These are phyloP conservation scores for Aureobasidium sp. DNA, from an alignment of 2,329 filamentous ascomycete genomes.

Conservation along the genomic window DNA sequence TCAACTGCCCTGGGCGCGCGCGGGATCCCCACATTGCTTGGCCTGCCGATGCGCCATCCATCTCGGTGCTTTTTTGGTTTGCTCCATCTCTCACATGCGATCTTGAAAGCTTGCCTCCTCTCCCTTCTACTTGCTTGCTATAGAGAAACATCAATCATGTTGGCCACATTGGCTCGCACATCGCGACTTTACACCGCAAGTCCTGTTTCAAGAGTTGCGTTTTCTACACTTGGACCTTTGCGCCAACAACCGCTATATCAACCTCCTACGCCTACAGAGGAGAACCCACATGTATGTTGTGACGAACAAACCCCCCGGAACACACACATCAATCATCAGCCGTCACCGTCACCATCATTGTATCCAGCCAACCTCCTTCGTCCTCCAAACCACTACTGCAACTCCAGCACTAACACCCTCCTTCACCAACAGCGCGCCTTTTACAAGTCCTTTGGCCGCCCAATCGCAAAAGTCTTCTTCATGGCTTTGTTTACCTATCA, in stretches of 20 bases:
- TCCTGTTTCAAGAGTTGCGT: background rate
- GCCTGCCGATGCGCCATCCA: background rate
- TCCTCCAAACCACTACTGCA: background rate
- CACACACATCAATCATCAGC: too few species aligned
- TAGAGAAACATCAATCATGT: background rate
- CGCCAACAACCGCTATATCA: slow-evolving; percentile 12
- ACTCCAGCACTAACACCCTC: background rate
- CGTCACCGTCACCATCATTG: too few species aligned
- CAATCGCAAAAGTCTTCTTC: slow-evolving; percentile 66
- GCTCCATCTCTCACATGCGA: background rate
- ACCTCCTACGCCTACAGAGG: slow-evolving; percentile 11
- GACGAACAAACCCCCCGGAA: too few species aligned
- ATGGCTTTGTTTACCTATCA: slow-evolving; percentile 74
- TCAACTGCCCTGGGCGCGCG: background rate
- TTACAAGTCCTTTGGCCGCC: slow-evolving; percentile 67
- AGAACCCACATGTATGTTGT: slow-evolving; percentile 13
- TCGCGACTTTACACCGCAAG: background rate
- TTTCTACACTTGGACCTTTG: background rate
- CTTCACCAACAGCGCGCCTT: slow-evolving; percentile 49
- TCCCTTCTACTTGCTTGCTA: too few species aligned
- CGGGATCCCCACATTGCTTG: slow-evolving; percentile 1
- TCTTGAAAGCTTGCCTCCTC: background rate
- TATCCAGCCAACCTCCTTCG: background rate
- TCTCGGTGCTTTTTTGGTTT: background rate
- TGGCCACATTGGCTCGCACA: background rate